A percentile compares a stretch with the other conserved stretches of the same genome.
Evolutionary conservation across 179 eudicot species (phyloP).

Genomic region (Beta corolliflora): DNA sequence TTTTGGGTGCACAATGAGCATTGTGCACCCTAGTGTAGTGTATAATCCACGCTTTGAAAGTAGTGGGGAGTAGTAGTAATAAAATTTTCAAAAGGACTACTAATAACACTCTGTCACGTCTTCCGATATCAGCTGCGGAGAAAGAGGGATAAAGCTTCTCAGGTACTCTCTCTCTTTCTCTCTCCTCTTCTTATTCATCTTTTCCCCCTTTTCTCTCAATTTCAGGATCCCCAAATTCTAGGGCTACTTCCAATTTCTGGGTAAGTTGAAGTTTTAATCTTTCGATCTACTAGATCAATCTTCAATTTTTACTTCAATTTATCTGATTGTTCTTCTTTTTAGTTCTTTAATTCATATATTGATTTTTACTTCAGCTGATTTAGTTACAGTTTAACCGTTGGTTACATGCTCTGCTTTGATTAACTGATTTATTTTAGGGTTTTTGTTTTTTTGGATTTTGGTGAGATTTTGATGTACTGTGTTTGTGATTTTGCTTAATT

Average conservation of each 20-base stretch:
- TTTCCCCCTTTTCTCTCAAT: conserved; percentile 14
- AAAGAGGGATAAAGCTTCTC: conserved; percentile 39
- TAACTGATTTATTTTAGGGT: too few species aligned
- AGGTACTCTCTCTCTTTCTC: conserved; percentile 2
- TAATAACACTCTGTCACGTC: conserved; percentile 36
- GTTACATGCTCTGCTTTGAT: neutral
- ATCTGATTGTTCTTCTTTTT: neutral
- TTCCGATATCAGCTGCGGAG: conserved; percentile 35
- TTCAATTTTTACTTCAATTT: neutral
- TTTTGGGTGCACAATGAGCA: too few species aligned
- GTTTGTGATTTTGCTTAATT: neutral
- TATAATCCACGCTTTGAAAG: too few species aligned
- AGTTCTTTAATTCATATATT: neutral
- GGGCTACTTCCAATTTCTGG: conserved; percentile 28
- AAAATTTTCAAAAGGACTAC: conserved; percentile 6
- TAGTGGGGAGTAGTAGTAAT: neutral
- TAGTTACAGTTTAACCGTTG: neutral
- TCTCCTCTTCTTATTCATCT: neutral
- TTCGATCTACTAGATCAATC: conserved; percentile 26
- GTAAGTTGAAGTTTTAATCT: conserved; percentile 13
- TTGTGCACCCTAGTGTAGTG: too few species aligned
- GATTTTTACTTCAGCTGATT: neutral
- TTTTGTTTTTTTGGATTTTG: neutral
- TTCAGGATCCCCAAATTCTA: conserved; percentile 47
- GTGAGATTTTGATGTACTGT: neutral